Evolutionary conservation across 2,329 filamentous ascomycete species (phyloP), one percentile per base, ranked within the genome.

Genomic region (Bipolaris oryzae): DNA sequence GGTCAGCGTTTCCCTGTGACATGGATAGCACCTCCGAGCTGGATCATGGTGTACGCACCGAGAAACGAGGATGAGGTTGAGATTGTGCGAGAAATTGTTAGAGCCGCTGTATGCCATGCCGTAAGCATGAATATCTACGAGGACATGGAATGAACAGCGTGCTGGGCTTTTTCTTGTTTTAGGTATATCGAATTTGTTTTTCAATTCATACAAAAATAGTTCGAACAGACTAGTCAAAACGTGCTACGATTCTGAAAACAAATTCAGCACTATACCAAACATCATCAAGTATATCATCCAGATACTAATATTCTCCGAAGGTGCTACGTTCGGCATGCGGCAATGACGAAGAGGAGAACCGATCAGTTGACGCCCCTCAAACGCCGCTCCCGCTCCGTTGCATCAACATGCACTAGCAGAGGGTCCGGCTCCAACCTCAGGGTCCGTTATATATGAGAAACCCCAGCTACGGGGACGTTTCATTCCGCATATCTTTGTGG

Each of bases 31-130:
- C 71, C 70, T 13, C 51, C 61, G 23, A 71, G 71, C 45, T 73
- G 70, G 71, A 67, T 73, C 25, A 89, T 96, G 88, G 81, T 96
- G 13, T 96, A 96, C 77, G 90, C 91, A 13, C 91, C 92, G 2
- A 80, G 89, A 67, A 82, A 88, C 62, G 82, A 87, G 55, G 81
- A 83, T 31, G 91, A 96, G 72, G 76, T 95, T 25, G 81, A 84
- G 54, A 82, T 86, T 42, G 83, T 92, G 5, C 83, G 85, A 72
- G 80, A 82, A 63, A 91, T 96, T 63, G 86, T 95, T 46, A 85
- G 87, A 66, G 89, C 90, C 2, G 89, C 88, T 2, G 85, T 88
- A 6, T 92, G 88, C 84, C 90, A 82, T 78, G 81, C 83, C 15
- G 71, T 72, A 20, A 75, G 74, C 21, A 61, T 50, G 62, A 59